phyloP scores from a whole-genome alignment of 129 eudicot species.

The Lactuca saligna region DNA sequence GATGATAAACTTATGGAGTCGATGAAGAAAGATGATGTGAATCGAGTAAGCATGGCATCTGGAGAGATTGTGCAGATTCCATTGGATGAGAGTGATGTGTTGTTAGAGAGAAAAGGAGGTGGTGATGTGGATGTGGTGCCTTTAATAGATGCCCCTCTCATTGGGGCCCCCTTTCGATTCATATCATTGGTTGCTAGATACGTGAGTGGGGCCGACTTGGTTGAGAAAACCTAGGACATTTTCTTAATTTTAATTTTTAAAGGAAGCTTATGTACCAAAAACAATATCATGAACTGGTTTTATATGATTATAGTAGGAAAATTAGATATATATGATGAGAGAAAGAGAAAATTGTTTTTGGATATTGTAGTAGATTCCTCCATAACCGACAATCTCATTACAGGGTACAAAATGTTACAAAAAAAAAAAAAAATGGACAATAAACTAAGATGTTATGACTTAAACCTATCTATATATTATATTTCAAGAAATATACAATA shows the following conservation, averaged over 20 bases:
- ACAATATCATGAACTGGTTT: constrained; percentile 2
- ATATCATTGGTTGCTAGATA: constrained; percentile 85
- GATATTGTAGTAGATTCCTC: too few species aligned
- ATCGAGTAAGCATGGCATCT: constrained; percentile 42
- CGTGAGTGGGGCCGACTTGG: constrained; percentile 97
- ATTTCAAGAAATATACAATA: neutral
- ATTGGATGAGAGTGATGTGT: constrained; percentile 53
- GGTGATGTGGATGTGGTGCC: constrained; percentile 41
- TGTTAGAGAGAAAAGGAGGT: neutral
- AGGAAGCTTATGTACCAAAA: constrained; percentile 17
- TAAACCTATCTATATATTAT: neutral
- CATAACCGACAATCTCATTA: too few species aligned
- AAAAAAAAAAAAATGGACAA: too few species aligned
- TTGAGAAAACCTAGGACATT: constrained; percentile 35
- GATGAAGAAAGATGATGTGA: neutral
- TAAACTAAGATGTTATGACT: neutral
- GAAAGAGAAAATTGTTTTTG: neutral
- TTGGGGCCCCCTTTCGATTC: constrained; percentile 92
- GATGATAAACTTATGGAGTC: too few species aligned
- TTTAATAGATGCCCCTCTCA: constrained; percentile 75
- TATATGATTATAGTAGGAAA: constrained; percentile 28
- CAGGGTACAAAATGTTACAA: too few species aligned
- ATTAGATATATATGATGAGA: constrained; percentile 27
- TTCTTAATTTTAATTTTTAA: neutral
- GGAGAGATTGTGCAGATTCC: constrained; percentile 88